A percentile compares a stretch with the other conserved stretches of the same genome.
Evolutionary conservation across 2,329 filamentous ascomycete genomes (phyloP).

Genomic region (Dactylellina sp.): DNA sequence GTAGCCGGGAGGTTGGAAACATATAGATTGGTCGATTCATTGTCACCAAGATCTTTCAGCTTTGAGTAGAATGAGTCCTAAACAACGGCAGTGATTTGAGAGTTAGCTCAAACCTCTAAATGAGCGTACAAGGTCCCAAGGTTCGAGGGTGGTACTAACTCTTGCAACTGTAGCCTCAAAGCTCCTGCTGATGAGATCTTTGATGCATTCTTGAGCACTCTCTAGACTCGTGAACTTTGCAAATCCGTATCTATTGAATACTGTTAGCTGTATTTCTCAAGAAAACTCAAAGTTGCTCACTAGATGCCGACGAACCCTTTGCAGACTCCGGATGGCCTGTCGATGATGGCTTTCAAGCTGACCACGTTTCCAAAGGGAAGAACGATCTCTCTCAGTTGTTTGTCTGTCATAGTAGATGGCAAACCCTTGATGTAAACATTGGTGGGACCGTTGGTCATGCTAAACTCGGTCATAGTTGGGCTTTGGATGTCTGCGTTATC

Average conservation of each 20-base stretch:
- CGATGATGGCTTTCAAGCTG: conserved; percentile 98
- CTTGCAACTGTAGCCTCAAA: conserved; percentile 98
- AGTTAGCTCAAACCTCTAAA: conserved; percentile 3
- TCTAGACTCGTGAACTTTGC: conserved; percentile 91
- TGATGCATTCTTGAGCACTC: conserved; percentile 94
- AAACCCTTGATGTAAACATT: conserved; percentile 99
- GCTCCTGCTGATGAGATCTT: conserved; percentile 90
- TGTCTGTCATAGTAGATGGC: conserved; percentile 93
- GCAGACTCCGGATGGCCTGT: conserved; percentile 90
- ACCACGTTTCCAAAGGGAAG: conserved; percentile 91
- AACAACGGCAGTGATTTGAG: conserved; percentile 60
- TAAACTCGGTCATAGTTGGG: conserved; percentile 16
- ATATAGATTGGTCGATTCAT: conserved; percentile 91
- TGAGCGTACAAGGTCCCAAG: background rate
- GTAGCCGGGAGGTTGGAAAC: conserved; percentile 95
- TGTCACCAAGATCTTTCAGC: conserved; percentile 94
- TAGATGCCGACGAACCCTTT: conserved; percentile 77
- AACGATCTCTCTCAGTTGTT: conserved; percentile 84
- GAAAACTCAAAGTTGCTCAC: background rate
- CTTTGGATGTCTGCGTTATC: conserved; percentile 7
- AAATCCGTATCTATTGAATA: conserved; percentile 82
- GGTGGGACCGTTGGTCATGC: conserved; percentile 76
- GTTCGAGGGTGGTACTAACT: conserved; percentile 68
- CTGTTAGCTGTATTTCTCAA: conserved; percentile 27
- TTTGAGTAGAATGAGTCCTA: conserved; percentile 98